Percentiles rank a stretch among this genome's conserved stretches.
Conservation (phyloP, 805 yeast genomes). For the Diddensiella santjacobensis region DNA sequence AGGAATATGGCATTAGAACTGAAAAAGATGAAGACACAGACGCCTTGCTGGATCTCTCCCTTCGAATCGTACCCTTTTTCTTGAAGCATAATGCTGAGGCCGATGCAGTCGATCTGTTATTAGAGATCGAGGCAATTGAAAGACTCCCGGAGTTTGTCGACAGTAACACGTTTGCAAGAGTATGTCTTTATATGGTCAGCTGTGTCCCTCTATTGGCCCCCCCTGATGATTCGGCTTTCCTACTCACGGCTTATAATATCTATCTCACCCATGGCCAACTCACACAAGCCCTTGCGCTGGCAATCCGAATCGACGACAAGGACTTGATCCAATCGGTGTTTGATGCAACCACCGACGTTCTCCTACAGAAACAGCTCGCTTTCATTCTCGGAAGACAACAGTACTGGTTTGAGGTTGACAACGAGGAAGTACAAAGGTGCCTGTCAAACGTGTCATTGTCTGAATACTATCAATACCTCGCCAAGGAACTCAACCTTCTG, state of each 20-base stretch:
- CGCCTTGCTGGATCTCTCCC: constrained; percentile 59
- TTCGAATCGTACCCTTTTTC: constrained; percentile 82
- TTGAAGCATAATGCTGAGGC: constrained; percentile 96
- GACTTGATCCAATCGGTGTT: constrained; percentile 74
- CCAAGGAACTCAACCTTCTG: constrained; percentile 79
- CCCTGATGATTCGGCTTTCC: constrained; percentile 82
- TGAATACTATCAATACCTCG: constrained; percentile 75
- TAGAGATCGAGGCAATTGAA: constrained; percentile 86
- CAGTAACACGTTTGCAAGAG: constrained; percentile 76
- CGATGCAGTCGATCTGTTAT: constrained; percentile 90
- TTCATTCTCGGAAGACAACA: constrained; percentile 85
- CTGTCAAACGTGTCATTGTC: constrained; percentile 75
- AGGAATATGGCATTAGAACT: constrained; percentile 48
- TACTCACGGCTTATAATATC: constrained; percentile 83
- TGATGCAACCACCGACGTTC: constrained; percentile 66
- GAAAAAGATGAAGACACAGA: constrained; percentile 28
- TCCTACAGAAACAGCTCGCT: constrained; percentile 82
- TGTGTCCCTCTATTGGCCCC: constrained; percentile 97
- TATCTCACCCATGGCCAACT: constrained; percentile 74
- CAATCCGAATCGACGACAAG: constrained; percentile 84
- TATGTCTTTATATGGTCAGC: constrained; percentile 88
- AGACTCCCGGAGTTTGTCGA: constrained; percentile 81
- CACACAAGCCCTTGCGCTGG: constrained; percentile 86
- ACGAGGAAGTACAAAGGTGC: constrained; percentile 70
- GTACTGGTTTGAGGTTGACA: constrained; percentile 59